phyloP scores from a whole-genome alignment of 1,284 basidiomycete species.

The Inonotus hispidus region DNA sequence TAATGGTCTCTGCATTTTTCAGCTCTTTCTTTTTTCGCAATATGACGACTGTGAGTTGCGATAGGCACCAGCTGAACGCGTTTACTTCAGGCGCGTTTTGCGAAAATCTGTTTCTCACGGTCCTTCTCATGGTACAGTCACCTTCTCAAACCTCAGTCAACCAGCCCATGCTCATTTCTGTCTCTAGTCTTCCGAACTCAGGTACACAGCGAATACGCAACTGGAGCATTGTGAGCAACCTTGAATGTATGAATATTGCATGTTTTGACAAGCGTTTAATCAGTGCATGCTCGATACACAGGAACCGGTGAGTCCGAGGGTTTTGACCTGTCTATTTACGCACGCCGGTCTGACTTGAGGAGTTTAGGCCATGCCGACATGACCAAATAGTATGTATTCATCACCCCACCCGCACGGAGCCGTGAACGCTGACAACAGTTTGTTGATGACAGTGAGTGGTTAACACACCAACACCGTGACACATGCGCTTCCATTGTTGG shows the following conservation, averaged over 20 bases:
- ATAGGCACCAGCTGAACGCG: constrained; percentile 10
- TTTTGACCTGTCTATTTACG: constrained; percentile 1
- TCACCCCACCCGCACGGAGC: neutral
- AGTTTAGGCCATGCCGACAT: constrained; percentile 84
- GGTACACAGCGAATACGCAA: constrained; percentile 93
- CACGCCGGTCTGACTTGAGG: neutral
- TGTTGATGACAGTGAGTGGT: constrained; percentile 74
- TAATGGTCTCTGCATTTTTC: constrained; percentile 24
- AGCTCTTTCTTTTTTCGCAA: neutral
- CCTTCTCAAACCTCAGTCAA: constrained; percentile 3
- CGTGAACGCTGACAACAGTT: constrained; percentile 7
- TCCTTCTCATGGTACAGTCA: constrained; percentile 43
- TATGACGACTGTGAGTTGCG: neutral
- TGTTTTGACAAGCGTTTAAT: constrained; percentile 9
- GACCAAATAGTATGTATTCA: constrained; percentile 77
- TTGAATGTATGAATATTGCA: neutral
- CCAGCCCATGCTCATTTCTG: constrained; percentile 1
- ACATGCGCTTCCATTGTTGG: constrained; percentile 90
- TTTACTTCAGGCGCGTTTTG: constrained; percentile 15
- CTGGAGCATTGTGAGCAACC: constrained; percentile 78
- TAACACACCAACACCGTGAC: constrained; percentile 96
- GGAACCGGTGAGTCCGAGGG: constrained; percentile 68
- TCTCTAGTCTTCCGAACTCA: constrained; percentile 74
- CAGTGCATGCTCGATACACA: constrained; percentile 94
- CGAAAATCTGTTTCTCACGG: constrained; percentile 9